A percentile compares a stretch with the other conserved stretches of the same genome.
phyloP scores from a whole-genome alignment of 1,284 basidiomycete genomes.

The Apiotrichum montevideense region DNA sequence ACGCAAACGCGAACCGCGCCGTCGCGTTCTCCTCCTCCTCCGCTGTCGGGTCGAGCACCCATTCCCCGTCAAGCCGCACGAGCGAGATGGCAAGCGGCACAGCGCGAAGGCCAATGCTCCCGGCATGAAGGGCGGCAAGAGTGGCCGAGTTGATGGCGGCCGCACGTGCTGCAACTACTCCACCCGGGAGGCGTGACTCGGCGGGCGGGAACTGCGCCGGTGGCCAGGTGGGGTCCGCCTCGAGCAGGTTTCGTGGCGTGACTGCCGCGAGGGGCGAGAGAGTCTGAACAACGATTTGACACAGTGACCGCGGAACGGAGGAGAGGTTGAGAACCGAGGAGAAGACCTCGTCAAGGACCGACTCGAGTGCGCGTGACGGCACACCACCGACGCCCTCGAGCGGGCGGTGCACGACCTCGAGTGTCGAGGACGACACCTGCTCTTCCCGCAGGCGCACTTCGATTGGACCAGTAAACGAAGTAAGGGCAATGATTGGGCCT shows the following conservation, averaged over 20 bases:
- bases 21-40: conserved; percentile 58
- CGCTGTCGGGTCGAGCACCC: conserved; percentile 65
- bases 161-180: conserved; percentile 33
- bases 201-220: neutral
- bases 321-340: conserved; percentile 47
- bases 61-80: conserved; percentile 45
- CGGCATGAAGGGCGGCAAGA: conserved; percentile 48
- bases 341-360: conserved; percentile 38
- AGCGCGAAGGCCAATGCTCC: conserved; percentile 45
- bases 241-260: conserved; percentile 22
- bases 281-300: conserved; percentile 61
- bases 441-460: conserved; percentile 54
- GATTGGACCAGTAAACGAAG: conserved; percentile 50
- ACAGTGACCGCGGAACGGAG: conserved; percentile 52
- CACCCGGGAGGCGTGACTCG: neutral
- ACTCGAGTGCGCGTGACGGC: conserved; percentile 41
- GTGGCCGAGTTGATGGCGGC: conserved; percentile 55
- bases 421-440: conserved; percentile 49
- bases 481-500: conserved; percentile 47
- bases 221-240: neutral
- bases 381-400: conserved; percentile 48
- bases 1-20: conserved; percentile 53
- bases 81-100: conserved; percentile 48
- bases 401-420: conserved; percentile 52
- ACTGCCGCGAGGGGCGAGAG: conserved; percentile 48